phyloP scores from a whole-genome alignment of 768 basidiomycete genomes.

The Roridomyces roridus region DNA sequence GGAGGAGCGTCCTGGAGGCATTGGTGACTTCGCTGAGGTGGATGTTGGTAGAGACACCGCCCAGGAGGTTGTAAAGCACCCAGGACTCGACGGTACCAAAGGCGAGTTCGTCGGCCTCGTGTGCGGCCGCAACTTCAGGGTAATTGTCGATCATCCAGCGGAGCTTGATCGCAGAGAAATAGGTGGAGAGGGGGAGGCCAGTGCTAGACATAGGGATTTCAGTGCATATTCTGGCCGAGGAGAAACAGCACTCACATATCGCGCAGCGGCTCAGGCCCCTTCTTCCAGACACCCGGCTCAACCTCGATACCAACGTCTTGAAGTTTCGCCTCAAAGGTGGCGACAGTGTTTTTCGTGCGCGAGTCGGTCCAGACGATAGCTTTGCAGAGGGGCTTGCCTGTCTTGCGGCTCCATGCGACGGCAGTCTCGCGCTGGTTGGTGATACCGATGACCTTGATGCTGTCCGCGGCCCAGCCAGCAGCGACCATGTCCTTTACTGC shows the following conservation, averaged over 20 bases:
- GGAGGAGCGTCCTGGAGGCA: slow-evolving; percentile 93
- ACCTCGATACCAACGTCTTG: slow-evolving; percentile 78
- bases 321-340: slow-evolving; percentile 78
- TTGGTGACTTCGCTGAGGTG: slow-evolving; percentile 96
- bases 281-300: slow-evolving; percentile 66
- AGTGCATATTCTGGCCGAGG: slow-evolving; percentile 24
- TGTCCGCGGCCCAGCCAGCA: slow-evolving; percentile 77
- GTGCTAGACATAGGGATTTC: slow-evolving; percentile 55
- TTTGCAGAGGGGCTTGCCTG: slow-evolving; percentile 86
- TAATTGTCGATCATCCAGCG: slow-evolving; percentile 96
- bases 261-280: slow-evolving; percentile 69
- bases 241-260: slow-evolving; percentile 58
- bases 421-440: slow-evolving; percentile 98
- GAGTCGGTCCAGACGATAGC: slow-evolving; percentile 98
- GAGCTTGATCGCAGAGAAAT: slow-evolving; percentile 96
- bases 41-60: slow-evolving; percentile 68
- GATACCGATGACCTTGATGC: slow-evolving; percentile 93
- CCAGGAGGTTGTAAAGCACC: slow-evolving; percentile 85
- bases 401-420: slow-evolving; percentile 89
- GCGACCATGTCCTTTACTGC: slow-evolving; percentile 75
- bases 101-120: slow-evolving; percentile 78
- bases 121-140: slow-evolving; percentile 75
- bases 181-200: slow-evolving; percentile 94
- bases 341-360: slow-evolving; percentile 86
- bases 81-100: slow-evolving; percentile 98